A percentile compares a stretch with the other conserved stretches of the same genome.
phyloP scores from a whole-genome alignment of 306 rosid genomes.

The Geum urbanum region DNA sequence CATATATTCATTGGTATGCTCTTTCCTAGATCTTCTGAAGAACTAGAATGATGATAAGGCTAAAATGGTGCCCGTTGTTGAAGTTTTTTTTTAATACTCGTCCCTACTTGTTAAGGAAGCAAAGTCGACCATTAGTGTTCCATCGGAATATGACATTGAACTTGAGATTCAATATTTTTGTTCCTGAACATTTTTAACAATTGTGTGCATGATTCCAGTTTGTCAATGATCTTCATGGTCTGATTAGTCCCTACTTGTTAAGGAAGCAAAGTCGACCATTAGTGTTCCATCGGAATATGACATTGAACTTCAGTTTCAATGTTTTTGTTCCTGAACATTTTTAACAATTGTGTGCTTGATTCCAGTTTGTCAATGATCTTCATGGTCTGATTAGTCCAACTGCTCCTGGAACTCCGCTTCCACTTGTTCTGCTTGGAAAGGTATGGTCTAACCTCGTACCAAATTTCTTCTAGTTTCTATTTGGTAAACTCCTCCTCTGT shows the following conservation, averaged over 20 bases:
- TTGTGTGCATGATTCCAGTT: constrained; percentile 51
- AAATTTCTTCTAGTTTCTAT: neutral
- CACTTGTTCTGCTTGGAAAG: constrained; percentile 80
- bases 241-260: constrained; percentile 59
- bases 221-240: constrained; percentile 79
- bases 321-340: constrained; percentile 6
- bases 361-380: constrained; percentile 91
- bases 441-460: constrained; percentile 27
- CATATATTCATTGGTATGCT: neutral
- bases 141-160: neutral
- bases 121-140: neutral
- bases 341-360: constrained; percentile 17
- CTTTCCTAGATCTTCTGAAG: neutral
- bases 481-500: neutral
- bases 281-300: neutral
- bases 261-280: neutral
- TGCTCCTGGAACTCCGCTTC: constrained; percentile 76
- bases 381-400: constrained; percentile 80
- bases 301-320: constrained; percentile 10
- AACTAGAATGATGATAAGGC: neutral
- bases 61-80: neutral
- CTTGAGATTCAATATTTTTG: constrained; percentile 7
- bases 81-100: neutral
- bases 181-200: constrained; percentile 12
- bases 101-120: neutral